Evolutionary conservation across 2,329 filamentous ascomycete species (phyloP), one percentile per base, ranked within the genome.

Genomic region (Microcyclosporella mali): DNA sequence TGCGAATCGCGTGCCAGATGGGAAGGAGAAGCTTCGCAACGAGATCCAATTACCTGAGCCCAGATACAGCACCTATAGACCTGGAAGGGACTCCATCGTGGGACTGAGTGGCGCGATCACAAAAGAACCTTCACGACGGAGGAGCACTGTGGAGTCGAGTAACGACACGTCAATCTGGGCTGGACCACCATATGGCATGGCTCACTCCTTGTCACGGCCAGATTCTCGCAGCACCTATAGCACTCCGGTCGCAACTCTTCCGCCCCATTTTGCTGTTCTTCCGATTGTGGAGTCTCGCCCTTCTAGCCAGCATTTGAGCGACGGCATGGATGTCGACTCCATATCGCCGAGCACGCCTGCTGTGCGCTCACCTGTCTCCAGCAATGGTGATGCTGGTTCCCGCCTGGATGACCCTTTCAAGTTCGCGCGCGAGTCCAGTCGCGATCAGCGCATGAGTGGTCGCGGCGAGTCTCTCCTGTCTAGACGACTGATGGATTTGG

Each of bases 1-100:
- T 62, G 92, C 92, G 41, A 97, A 97, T 61, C 81, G 92, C 18
- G 90, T 95, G 0, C 90, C 92, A 0, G 92, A 97, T 56, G 90
- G 88, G 31, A 95, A 95, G 61, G 90, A 97, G 66, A 90, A 84
- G 59, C 73, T 98, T 30, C 77, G 83, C 25, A 95, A 94, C 58
- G 92, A 98, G 62, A 83, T 90, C 4, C 88, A 92, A 29, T 75
- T 85, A 46, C 90, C 90, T 0, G 88, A 95, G 55, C 92, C 92
- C 15, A 79, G 82, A 15, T 98, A 88, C 61, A 86, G 82, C 42
- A 74, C 82, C 1, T 97, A 95, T 69, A 95, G 89, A 61, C 78
- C 85, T 1, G 60, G 61, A 10, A 68, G 68, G 43, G 73, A 75
- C 37, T 60, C 59, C 0, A 53, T 61, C 45, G 17, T 59, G 52